Evolutionary conservation across 345 rosid species (phyloP).

Genomic region (Eutrema yunnanense): DNA sequence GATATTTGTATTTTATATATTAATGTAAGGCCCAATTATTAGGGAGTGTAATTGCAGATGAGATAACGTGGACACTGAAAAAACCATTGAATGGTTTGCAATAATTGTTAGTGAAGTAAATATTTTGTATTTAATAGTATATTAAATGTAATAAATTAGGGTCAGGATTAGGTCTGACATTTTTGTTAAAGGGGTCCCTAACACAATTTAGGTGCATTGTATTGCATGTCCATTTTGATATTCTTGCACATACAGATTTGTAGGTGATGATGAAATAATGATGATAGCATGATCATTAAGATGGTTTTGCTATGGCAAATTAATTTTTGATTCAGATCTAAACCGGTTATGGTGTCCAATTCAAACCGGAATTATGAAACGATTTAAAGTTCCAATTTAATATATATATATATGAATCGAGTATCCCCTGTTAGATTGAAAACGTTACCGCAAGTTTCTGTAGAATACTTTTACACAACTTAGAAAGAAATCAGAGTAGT

Average conservation of each 20-base stretch:
- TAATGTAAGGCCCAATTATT: neutral
- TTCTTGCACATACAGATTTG: neutral
- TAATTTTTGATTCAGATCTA: too few species aligned
- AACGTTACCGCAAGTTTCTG: too few species aligned
- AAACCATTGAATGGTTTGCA: neutral
- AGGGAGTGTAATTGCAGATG: conserved; percentile 14
- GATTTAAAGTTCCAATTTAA: too few species aligned
- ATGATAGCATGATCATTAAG: too few species aligned
- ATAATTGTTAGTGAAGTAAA: conserved; percentile 25
- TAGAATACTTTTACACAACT: too few species aligned
- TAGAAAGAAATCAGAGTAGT: too few species aligned
- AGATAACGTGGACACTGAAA: conserved; percentile 16
- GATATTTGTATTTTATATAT: neutral
- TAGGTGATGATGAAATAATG: neutral
- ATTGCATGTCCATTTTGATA: neutral
- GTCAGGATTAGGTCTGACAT: conserved; percentile 26
- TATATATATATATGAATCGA: too few species aligned
- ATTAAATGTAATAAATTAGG: neutral
- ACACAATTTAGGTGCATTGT: neutral
- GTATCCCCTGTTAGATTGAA: too few species aligned
- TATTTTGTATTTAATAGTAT: conserved; percentile 10
- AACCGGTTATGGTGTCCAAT: too few species aligned
- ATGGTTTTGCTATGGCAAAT: too few species aligned
- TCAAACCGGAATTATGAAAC: too few species aligned
- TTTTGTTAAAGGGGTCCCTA: conserved; percentile 12